These are phyloP conservation scores for Solanum tarapatanum DNA, from an alignment of 257 asterid species.

Conservation along the genomic window DNA sequence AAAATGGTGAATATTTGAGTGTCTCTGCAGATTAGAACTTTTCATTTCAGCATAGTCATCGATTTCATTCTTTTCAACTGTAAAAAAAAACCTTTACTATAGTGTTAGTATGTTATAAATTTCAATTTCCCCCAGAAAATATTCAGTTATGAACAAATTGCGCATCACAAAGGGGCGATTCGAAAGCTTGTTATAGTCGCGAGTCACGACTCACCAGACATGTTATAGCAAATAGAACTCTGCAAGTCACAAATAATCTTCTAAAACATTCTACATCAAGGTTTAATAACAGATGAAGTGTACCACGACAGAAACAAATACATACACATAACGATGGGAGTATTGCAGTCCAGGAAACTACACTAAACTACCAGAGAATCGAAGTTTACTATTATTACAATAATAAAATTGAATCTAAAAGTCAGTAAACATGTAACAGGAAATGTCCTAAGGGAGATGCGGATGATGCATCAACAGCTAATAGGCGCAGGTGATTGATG, in stretches of 20 bases:
- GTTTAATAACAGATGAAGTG: background rate
- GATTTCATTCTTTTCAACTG: background rate
- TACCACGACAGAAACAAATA: background rate
- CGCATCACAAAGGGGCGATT: background rate
- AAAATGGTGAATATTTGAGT: background rate
- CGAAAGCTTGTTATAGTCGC: background rate
- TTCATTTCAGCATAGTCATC: background rate
- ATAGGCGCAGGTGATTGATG: slow-evolving; percentile 61
- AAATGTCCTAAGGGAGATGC: background rate
- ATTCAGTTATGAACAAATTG: background rate
- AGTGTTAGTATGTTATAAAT: background rate
- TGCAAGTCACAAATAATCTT: background rate
- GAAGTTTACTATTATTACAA: slow-evolving; percentile 23
- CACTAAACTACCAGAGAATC: slow-evolving; percentile 7
- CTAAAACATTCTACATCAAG: background rate
- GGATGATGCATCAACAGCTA: slow-evolving; percentile 33
- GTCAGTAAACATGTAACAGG: slow-evolving; percentile 1
- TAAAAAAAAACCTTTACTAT: background rate
- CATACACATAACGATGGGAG: background rate
- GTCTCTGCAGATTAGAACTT: background rate
- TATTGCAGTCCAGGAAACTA: slow-evolving; percentile 8
- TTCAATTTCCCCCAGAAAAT: background rate
- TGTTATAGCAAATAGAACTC: background rate
- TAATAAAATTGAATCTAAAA: slow-evolving; percentile 17
- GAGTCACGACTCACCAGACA: background rate